phyloP scores from a whole-genome alignment of 2,329 filamentous ascomycete species.

The Ophiostoma sp. region DNA sequence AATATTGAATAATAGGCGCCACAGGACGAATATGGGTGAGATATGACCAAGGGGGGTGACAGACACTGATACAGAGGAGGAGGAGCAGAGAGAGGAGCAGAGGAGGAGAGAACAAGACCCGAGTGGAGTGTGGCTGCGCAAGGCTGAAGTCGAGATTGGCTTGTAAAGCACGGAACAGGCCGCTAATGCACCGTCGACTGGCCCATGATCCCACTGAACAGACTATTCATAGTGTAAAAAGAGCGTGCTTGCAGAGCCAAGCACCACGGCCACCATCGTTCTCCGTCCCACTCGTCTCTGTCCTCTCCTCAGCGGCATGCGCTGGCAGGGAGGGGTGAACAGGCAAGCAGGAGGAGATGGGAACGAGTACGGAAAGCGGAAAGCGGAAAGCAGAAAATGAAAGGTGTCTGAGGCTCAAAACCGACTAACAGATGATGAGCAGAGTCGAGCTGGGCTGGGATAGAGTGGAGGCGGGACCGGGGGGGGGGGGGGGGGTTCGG shows the following conservation, averaged over 20 bases:
- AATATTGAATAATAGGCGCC: background rate
- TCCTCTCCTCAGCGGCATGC: too few species aligned
- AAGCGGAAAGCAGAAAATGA: too few species aligned
- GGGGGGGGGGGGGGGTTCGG: too few species aligned
- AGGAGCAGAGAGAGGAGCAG: background rate
- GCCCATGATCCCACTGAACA: background rate
- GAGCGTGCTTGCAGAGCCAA: background rate
- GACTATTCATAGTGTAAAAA: conserved; percentile 1
- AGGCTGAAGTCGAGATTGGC: conserved; percentile 6
- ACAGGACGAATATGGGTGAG: background rate
- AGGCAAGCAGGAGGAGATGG: too few species aligned
- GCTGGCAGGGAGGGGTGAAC: too few species aligned
- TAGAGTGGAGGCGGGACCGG: too few species aligned
- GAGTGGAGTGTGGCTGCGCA: conserved; percentile 1
- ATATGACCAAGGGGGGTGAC: background rate
- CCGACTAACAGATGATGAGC: too few species aligned
- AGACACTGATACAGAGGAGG: background rate
- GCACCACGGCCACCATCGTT: background rate
- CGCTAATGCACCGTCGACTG: background rate
- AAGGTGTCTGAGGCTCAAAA: too few species aligned
- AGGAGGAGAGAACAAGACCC: conserved; percentile 7
- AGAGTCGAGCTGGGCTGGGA: too few species aligned
- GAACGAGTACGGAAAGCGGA: too few species aligned
- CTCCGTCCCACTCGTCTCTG: too few species aligned
- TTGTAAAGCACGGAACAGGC: background rate